Conservation (phyloP, 768 basidiomycete species). For the Tulasnella sp. region DNA sequence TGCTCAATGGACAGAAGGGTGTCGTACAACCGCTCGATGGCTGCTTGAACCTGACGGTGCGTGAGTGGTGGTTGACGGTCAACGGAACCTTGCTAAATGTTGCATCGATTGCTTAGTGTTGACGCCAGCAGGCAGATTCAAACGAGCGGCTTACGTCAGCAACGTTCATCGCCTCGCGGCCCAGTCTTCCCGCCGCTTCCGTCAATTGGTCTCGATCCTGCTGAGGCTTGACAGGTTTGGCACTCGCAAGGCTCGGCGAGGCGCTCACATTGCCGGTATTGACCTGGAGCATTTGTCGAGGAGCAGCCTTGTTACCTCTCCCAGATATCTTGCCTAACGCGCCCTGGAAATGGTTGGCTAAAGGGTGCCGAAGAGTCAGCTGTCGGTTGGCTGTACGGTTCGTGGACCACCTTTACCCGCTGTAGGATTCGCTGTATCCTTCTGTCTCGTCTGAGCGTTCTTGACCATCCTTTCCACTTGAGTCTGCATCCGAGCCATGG, state of each 20-base stretch:
- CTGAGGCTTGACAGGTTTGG: slow-evolving; percentile 46
- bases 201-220: slow-evolving; percentile 54
- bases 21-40: slow-evolving; percentile 83
- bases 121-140: neutral
- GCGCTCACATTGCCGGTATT: slow-evolving; percentile 47
- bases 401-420: neutral
- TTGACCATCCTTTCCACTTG: slow-evolving; percentile 96
- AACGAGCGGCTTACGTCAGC: slow-evolving; percentile 11
- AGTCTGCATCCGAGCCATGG: slow-evolving; percentile 86
- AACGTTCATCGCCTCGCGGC: slow-evolving; percentile 27
- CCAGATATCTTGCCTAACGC: slow-evolving; percentile 93
- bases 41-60: slow-evolving; percentile 68
- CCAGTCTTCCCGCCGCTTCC: slow-evolving; percentile 21
- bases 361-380: neutral
- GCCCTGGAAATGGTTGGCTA: slow-evolving; percentile 76
- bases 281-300: slow-evolving; percentile 90
- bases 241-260: slow-evolving; percentile 40
- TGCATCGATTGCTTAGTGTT: neutral
- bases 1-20: slow-evolving; percentile 80
- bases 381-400: neutral
- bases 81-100: slow-evolving; percentile 14
- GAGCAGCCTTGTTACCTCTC: slow-evolving; percentile 92
- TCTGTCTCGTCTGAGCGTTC: slow-evolving; percentile 80
- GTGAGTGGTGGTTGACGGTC: slow-evolving; percentile 50
- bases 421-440: slow-evolving; percentile 59